A percentile compares a stretch with the other conserved stretches of the same genome.
Evolutionary conservation across 2,329 filamentous ascomycete genomes (phyloP).

Genomic region (Diaporthe aspalathi): DNA sequence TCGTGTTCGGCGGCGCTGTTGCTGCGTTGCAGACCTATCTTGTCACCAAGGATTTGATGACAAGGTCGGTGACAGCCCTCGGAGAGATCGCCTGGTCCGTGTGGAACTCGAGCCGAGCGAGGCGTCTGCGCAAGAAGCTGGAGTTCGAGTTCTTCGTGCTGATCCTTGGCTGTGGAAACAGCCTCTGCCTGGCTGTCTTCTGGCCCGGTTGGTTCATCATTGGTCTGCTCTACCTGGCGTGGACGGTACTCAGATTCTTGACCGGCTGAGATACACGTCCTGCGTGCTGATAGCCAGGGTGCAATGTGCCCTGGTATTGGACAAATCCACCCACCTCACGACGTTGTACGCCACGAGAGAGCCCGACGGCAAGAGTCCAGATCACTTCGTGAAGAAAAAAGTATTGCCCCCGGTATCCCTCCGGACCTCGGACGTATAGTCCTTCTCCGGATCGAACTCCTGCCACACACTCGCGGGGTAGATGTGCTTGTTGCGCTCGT

Average conservation of each 20-base stretch:
- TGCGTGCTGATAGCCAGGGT: conserved; percentile 16
- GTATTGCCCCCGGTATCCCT: conserved; percentile 91
- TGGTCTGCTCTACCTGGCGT: conserved; percentile 50
- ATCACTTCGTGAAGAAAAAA: conserved; percentile 80
- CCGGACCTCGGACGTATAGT: conserved; percentile 81
- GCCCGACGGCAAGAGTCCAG: not conserved
- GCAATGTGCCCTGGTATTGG: conserved; percentile 14
- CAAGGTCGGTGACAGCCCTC: conserved; percentile 21
- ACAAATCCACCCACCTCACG: not conserved
- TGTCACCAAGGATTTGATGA: conserved; percentile 43
- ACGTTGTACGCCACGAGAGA: not conserved
- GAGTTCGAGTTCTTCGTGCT: conserved; percentile 64
- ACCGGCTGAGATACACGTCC: conserved; percentile 28
- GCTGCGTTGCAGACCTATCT: conserved; percentile 46
- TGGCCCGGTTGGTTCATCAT: conserved; percentile 69
- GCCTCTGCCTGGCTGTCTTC: conserved; percentile 62
- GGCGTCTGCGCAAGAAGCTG: conserved; percentile 57
- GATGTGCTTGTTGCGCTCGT: conserved; percentile 97
- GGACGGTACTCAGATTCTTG: conserved; percentile 48
- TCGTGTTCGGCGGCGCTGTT: conserved; percentile 45
- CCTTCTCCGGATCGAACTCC: conserved; percentile 89
- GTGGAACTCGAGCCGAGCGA: conserved; percentile 54
- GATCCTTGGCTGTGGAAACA: conserved; percentile 62
- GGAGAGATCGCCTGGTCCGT: conserved; percentile 43
- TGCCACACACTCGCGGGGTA: conserved; percentile 97